These are phyloP conservation scores for Stellera chamaejasme DNA, from an alignment of 345 rosid species.

Conservation along the genomic window DNA sequence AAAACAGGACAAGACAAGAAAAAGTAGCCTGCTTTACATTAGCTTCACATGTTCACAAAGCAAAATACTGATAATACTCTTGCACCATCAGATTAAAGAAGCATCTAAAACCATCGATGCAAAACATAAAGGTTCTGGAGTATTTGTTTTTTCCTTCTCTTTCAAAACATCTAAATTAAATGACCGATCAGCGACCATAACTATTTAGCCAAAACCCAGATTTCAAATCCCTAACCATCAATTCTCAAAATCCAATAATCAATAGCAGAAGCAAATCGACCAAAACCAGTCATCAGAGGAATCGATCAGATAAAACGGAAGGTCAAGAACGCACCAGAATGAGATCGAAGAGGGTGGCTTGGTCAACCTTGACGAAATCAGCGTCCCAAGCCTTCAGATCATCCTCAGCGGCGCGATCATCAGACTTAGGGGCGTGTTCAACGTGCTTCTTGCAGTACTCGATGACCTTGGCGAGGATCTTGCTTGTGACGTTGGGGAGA, in stretches of 20 bases:
- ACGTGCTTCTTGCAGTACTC: conserved; percentile 81
- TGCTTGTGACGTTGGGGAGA: conserved; percentile 56
- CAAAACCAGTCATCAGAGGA: neutral
- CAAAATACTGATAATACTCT: too few species aligned
- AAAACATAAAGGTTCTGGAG: too few species aligned
- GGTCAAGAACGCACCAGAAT: conserved; percentile 23
- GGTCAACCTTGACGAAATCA: conserved; percentile 47
- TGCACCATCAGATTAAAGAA: too few species aligned
- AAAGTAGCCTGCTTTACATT: too few species aligned
- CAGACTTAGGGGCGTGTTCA: conserved; percentile 18
- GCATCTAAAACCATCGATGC: too few species aligned
- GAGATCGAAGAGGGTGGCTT: conserved; percentile 40
- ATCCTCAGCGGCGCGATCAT: conserved; percentile 18
- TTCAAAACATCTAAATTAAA: too few species aligned
- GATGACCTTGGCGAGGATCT: conserved; percentile 71
- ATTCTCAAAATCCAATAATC: neutral
- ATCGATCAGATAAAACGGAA: neutral
- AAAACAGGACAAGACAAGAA: too few species aligned
- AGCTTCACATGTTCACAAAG: too few species aligned
- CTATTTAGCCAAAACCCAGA: neutral
- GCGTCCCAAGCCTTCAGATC: conserved; percentile 46
- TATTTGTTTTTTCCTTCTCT: too few species aligned
- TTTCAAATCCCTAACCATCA: neutral
- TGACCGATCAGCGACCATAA: neutral
- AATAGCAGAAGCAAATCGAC: neutral